A percentile compares a stretch with the other conserved stretches of the same genome.
Conservation (phyloP, 2,329 filamentous ascomycete species). For the Epichloe hybrida region DNA sequence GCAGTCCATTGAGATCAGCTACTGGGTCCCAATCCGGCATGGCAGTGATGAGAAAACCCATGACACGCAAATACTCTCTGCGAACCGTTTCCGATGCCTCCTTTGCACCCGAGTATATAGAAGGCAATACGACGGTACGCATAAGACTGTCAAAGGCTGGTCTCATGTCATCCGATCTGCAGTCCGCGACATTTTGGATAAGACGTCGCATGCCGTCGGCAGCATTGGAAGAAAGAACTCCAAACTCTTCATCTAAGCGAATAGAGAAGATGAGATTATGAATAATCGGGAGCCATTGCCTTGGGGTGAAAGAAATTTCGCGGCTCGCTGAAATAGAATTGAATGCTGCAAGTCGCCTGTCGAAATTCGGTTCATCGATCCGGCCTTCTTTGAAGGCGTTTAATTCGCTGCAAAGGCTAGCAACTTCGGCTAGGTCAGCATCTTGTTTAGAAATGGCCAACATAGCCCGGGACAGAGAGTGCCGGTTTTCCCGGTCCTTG, state of each 20-base stretch:
- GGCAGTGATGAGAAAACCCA: slow-evolving; percentile 62
- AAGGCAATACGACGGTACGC: slow-evolving; percentile 53
- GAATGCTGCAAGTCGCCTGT: slow-evolving; percentile 67
- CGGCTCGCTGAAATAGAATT: slow-evolving; percentile 51
- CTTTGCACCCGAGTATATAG: slow-evolving; percentile 61
- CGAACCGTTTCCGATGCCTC: slow-evolving; percentile 75
- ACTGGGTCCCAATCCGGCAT: slow-evolving; percentile 59
- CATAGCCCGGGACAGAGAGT: slow-evolving; percentile 61
- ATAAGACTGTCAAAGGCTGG: slow-evolving; percentile 44
- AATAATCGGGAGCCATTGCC: slow-evolving; percentile 77
- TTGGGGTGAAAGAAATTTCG: slow-evolving; percentile 45
- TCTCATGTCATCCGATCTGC: slow-evolving; percentile 18
- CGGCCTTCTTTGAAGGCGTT: slow-evolving; percentile 64
- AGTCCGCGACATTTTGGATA: slow-evolving; percentile 46
- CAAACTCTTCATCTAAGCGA: slow-evolving; percentile 74
- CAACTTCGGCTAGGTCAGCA: slow-evolving; percentile 44
- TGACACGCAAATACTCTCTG: slow-evolving; percentile 64
- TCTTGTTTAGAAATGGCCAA: slow-evolving; percentile 55
- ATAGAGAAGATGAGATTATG: slow-evolving; percentile 86
- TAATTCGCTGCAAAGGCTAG: slow-evolving; percentile 59
- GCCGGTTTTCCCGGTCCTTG: slow-evolving; percentile 64
- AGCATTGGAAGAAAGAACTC: slow-evolving; percentile 67
- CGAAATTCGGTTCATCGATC: slow-evolving; percentile 80
- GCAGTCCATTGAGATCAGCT: slow-evolving; percentile 58
- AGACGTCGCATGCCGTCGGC: slow-evolving; percentile 70